Evolutionary conservation across 331 rosid genomes (phyloP).

Genomic region (Quercus lobata): DNA sequence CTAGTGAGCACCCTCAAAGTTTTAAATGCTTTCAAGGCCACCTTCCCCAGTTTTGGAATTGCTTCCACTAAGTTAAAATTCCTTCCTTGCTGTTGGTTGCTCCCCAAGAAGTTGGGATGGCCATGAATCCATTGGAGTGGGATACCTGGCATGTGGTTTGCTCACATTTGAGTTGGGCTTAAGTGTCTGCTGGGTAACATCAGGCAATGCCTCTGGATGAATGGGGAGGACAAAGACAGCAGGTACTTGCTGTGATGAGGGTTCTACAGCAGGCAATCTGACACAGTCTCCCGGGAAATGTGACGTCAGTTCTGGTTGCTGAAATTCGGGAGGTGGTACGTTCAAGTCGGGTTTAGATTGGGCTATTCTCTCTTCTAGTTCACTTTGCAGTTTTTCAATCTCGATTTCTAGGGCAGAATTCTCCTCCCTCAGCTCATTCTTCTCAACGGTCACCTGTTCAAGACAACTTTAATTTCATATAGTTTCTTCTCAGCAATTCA

Average conservation of each 20-base stretch:
- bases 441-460: conserved; percentile 69
- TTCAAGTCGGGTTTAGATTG: conserved; percentile 75
- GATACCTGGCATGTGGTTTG: conserved; percentile 96
- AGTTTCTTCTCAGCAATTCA: not conserved
- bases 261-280: conserved; percentile 41
- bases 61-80: not conserved
- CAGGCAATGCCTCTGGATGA: conserved; percentile 30
- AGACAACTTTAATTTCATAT: not conserved
- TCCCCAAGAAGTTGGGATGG: conserved; percentile 68
- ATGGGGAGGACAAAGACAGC: conserved; percentile 68
- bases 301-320: conserved; percentile 29
- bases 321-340: conserved; percentile 42
- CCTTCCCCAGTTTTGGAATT: not conserved
- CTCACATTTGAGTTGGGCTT: conserved; percentile 49
- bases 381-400: conserved; percentile 58
- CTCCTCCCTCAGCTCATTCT: conserved; percentile 80
- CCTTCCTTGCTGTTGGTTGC: conserved; percentile 40
- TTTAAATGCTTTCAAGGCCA: conserved; percentile 16
- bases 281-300: conserved; percentile 39
- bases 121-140: conserved; percentile 85
- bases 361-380: conserved; percentile 48
- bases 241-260: conserved; percentile 50
- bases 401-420: conserved; percentile 57
- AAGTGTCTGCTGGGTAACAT: conserved; percentile 25
- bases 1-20: conserved; percentile 2